Conservation (phyloP, 1,139 yeast genomes). For the Taiozyma sp. region DNA sequence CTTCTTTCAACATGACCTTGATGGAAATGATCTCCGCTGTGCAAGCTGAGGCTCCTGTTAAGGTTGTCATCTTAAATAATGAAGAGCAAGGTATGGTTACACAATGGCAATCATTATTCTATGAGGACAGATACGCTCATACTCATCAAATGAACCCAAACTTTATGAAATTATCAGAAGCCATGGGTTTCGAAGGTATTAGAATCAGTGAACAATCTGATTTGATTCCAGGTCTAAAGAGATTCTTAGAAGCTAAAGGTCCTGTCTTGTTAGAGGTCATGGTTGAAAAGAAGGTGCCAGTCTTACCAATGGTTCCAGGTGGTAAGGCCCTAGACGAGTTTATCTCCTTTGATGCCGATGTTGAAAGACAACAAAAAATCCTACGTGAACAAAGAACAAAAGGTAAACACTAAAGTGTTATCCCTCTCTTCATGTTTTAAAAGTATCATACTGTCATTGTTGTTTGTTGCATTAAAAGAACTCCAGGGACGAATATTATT, state of each 20-base stretch:
- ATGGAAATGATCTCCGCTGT: conserved; percentile 92
- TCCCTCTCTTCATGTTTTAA: background rate
- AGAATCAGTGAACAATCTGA: conserved; percentile 69
- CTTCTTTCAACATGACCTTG: conserved; percentile 95
- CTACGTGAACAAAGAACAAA: conserved; percentile 34
- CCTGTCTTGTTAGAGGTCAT: conserved; percentile 89
- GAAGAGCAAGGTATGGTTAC: conserved; percentile 99
- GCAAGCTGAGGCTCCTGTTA: conserved; percentile 88
- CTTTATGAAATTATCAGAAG: conserved; percentile 87
- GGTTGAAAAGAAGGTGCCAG: conserved; percentile 96
- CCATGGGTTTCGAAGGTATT: conserved; percentile 88
- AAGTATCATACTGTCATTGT: background rate
- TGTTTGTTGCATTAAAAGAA: background rate
- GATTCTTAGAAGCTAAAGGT: conserved; percentile 63
- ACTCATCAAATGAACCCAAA: conserved; percentile 95
- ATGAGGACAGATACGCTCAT: conserved; percentile 94
- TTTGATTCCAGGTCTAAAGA: conserved; percentile 54
- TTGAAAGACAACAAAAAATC: conserved; percentile 68
- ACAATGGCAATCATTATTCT: conserved; percentile 97
- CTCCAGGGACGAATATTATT: background rate
- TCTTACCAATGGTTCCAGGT: conserved; percentile 96
- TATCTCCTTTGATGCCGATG: conserved; percentile 76
- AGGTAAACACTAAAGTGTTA: conserved; percentile 28
- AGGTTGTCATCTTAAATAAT: conserved; percentile 83
- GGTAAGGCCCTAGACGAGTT: conserved; percentile 95